Conservation (phyloP, 768 basidiomycete genomes). For the Pulveroboletus sp. region DNA sequence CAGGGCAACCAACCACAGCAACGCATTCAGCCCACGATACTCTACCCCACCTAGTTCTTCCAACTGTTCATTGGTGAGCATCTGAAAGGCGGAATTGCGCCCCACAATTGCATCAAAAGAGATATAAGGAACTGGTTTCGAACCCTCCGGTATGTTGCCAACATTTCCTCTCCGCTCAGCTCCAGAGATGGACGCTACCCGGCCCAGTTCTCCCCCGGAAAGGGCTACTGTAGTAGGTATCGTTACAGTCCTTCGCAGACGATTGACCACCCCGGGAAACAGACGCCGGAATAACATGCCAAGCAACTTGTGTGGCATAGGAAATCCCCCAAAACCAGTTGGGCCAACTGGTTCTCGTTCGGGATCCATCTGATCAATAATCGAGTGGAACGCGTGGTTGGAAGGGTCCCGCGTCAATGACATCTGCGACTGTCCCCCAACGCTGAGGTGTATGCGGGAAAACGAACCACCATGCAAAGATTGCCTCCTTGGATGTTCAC, state of each 20-base stretch:
- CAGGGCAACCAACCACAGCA: slow-evolving; percentile 74
- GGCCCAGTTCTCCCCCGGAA: slow-evolving; percentile 26
- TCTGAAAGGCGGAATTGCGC: slow-evolving; percentile 68
- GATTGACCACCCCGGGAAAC: slow-evolving; percentile 60
- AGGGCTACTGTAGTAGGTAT: slow-evolving; percentile 67
- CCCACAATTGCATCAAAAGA: slow-evolving; percentile 84
- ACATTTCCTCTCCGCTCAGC: not conserved
- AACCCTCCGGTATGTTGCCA: slow-evolving; percentile 34
- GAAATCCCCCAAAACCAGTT: slow-evolving; percentile 67
- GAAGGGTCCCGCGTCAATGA: slow-evolving; percentile 16
- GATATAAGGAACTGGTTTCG: slow-evolving; percentile 68
- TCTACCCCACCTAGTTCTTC: slow-evolving; percentile 95
- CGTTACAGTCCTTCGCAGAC: slow-evolving; percentile 66
- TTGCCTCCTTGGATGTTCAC: slow-evolving; percentile 8
- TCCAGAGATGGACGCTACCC: slow-evolving; percentile 19
- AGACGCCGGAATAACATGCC: slow-evolving; percentile 45
- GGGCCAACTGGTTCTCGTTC: slow-evolving; percentile 29
- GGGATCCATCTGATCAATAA: slow-evolving; percentile 13
- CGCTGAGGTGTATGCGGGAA: slow-evolving; percentile 13
- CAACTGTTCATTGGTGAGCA: slow-evolving; percentile 71
- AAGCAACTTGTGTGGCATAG: slow-evolving; percentile 58
- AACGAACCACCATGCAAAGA: slow-evolving; percentile 6
- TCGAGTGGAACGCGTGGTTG: slow-evolving; percentile 6
- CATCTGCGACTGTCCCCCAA: slow-evolving; percentile 9
- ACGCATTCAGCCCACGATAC: slow-evolving; percentile 74